phyloP scores from a whole-genome alignment of 371 early-diverging fungal species.

The Cokeromyces recurvatus region DNA sequence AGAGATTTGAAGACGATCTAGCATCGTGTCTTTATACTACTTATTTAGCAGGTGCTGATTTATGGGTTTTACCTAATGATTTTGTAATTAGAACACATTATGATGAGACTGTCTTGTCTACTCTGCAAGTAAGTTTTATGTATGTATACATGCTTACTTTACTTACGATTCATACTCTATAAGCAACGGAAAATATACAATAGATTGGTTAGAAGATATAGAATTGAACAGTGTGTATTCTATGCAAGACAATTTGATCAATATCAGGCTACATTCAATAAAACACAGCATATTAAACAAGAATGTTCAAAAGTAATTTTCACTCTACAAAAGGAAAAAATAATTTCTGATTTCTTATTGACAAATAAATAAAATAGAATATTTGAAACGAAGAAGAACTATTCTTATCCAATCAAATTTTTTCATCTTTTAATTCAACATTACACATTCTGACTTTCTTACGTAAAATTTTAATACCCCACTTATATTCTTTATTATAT shows the following conservation, averaged over 20 bases:
- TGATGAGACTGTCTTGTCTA: no score
- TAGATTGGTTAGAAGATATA: slow-evolving; percentile 27
- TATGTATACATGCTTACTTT: background rate
- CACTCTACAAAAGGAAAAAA: slow-evolving; percentile 29
- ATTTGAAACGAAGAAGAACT: no score
- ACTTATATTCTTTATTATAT: no score
- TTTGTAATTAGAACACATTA: slow-evolving; percentile 29
- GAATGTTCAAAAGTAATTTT: slow-evolving; percentile 32
- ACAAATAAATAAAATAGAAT: no score
- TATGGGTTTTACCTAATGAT: slow-evolving; percentile 35
- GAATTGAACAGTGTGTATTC: slow-evolving; percentile 36
- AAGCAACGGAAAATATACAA: slow-evolving; percentile 20
- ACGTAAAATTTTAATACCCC: no score
- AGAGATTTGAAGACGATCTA: slow-evolving; percentile 37
- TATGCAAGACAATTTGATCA: slow-evolving; percentile 38
- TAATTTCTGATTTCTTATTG: slow-evolving; percentile 18
- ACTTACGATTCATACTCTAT: background rate
- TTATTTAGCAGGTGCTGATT: slow-evolving; percentile 32
- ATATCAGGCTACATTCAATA: no score
- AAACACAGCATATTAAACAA: slow-evolving; percentile 29
- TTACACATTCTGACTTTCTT: no score
- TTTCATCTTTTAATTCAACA: no score
- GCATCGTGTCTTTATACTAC: slow-evolving; percentile 32
- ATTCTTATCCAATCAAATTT: no score
- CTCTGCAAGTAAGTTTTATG: slow-evolving; percentile 15